These are phyloP conservation scores for Solanum chacoense DNA, from an alignment of 305 asterid species.

Conservation along the genomic window DNA sequence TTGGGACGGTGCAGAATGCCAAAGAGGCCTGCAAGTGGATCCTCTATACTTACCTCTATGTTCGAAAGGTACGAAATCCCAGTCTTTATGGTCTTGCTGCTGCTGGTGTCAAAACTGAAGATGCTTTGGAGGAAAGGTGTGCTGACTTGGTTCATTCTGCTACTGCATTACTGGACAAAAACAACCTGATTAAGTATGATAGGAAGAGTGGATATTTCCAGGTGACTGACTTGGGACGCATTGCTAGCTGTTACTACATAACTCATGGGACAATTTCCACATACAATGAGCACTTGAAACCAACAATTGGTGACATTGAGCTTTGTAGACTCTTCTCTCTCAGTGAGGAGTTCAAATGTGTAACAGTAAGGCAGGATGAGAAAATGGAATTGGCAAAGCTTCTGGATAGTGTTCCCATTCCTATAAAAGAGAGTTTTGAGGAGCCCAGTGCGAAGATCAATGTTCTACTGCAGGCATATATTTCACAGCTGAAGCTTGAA, in stretches of 20 bases:
- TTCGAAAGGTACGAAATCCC: slow-evolving; percentile 85
- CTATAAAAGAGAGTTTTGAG: slow-evolving; percentile 85
- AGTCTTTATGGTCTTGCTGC: slow-evolving; percentile 71
- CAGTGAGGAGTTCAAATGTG: slow-evolving; percentile 90
- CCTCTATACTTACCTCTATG: slow-evolving; percentile 67
- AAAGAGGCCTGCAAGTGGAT: slow-evolving; percentile 95
- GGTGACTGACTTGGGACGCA: slow-evolving; percentile 95
- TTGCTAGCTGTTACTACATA: slow-evolving; percentile 89
- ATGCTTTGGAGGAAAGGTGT: slow-evolving; percentile 63
- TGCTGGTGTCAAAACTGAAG: slow-evolving; percentile 46
- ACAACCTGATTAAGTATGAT: slow-evolving; percentile 83
- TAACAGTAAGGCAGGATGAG: slow-evolving; percentile 90
- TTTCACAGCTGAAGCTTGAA: slow-evolving; percentile 94
- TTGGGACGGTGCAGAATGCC: slow-evolving; percentile 93
- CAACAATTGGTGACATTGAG: slow-evolving; percentile 93
- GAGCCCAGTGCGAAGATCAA: slow-evolving; percentile 95
- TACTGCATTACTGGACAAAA: slow-evolving; percentile 67
- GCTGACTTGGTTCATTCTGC: slow-evolving; percentile 98
- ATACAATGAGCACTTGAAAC: slow-evolving; percentile 87
- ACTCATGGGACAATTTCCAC: slow-evolving; percentile 83
- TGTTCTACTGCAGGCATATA: slow-evolving; percentile 85
- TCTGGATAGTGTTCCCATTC: slow-evolving; percentile 78
- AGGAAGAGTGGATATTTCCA: slow-evolving; percentile 96
- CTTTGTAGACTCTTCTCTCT: slow-evolving; percentile 92
- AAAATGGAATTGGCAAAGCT: slow-evolving; percentile 94